Conservation (phyloP, 2,329 filamentous ascomycete genomes). For the Alternaria burnsii region DNA sequence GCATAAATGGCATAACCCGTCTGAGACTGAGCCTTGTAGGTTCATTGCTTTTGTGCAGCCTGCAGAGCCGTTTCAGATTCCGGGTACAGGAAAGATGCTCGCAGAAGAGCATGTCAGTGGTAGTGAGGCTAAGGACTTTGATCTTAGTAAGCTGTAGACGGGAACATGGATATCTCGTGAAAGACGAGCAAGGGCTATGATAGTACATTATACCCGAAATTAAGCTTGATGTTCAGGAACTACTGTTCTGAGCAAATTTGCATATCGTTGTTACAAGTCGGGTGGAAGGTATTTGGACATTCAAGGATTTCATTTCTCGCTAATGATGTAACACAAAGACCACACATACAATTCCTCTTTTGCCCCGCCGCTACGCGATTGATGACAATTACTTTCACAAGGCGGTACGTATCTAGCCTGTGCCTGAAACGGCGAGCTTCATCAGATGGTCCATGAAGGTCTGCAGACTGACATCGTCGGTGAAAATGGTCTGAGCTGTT, state of each 20-base stretch:
- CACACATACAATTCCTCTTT: neutral
- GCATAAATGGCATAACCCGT: constrained; percentile 32
- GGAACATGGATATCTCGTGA: too few relatives aligned
- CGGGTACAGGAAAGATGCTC: constrained; percentile 29
- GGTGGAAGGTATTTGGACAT: neutral
- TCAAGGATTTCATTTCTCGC: constrained; percentile 16
- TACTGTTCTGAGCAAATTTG: neutral
- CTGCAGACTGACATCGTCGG: constrained; percentile 95
- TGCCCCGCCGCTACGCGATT: neutral
- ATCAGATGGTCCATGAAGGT: constrained; percentile 99
- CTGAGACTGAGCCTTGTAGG: constrained; percentile 29
- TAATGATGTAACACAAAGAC: constrained; percentile 11
- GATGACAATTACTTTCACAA: neutral
- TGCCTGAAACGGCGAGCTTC: constrained; percentile 69
- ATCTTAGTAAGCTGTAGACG: constrained; percentile 11
- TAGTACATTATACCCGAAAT: neutral
- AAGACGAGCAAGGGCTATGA: neutral
- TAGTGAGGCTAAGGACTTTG: constrained; percentile 14
- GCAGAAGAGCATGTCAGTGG: constrained; percentile 24
- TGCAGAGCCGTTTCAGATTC: constrained; percentile 32
- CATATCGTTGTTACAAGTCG: neutral
- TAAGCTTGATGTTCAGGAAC: neutral
- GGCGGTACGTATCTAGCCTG: constrained; percentile 27
- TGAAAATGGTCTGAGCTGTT: constrained; percentile 97
- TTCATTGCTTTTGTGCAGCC: constrained; percentile 33